Evolutionary conservation across 2,329 filamentous ascomycete genomes (phyloP), one percentile per base, ranked within the genome.

Genomic region (Fusarium nygamai): DNA sequence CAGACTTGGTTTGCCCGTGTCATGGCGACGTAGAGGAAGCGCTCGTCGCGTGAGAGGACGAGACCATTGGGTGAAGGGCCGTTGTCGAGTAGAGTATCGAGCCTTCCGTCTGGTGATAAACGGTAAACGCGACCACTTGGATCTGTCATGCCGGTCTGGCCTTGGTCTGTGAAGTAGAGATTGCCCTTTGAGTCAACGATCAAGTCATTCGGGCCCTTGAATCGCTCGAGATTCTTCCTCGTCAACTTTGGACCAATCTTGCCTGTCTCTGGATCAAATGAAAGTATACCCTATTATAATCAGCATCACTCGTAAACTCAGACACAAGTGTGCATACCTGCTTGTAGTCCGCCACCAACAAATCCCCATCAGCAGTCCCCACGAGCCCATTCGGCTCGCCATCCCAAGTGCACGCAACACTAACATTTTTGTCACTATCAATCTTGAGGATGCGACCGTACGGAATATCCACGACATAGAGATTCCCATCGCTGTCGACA

Each of bases 111-210:
- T 0, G 78, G 75, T 0, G 76, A 78, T 0, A 84, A 60, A 3
- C 84, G 79, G 62, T 85, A 85, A 0, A 85, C 82, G 17, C 79
- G 79, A 1, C 83, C 83, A 0, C 83, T 84, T 12, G 73, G 83
- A 33, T 86, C 84, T 2, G 82, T 84, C 75, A 85, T 80, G 8
- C 83, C 83, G 0, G 84, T 85, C 54, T 85, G 84, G 0, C 84
- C 84, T 73, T 86, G 84, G 47, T 86, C 83, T 4, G 84, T 85
- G 41, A 86, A 86, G 73, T 84, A 86, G 8, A 86, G 67, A 34
- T 83, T 81, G 8, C 78, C 75, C 20, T 79, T 78, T 0, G 81
- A 83, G 34, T 83, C 82, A 8, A 84, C 56, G 22, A 85, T 80
- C 3, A 86, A 72, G 60, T 86, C 84, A 54, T 86, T 86, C 0